Evolutionary conservation across 1,139 yeast genomes (phyloP).

Genomic region (Yueomyces sp.): DNA sequence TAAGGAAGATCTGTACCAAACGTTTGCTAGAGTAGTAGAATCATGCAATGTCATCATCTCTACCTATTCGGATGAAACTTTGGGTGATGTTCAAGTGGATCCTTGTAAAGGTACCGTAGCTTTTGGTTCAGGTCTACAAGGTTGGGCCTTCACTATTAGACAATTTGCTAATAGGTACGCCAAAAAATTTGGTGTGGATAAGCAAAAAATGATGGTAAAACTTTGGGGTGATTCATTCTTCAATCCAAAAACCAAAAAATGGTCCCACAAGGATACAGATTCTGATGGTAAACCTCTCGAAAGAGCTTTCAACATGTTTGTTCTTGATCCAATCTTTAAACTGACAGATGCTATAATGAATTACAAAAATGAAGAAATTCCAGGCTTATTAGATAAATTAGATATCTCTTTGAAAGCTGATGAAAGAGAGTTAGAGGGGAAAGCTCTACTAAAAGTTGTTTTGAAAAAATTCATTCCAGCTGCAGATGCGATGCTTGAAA

Average conservation of each 20-base stretch:
- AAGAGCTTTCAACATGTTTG: constrained; percentile 99
- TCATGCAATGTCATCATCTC: constrained; percentile 97
- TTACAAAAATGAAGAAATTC: constrained; percentile 94
- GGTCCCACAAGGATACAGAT: constrained; percentile 95
- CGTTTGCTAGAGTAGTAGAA: constrained; percentile 97
- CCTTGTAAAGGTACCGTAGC: constrained; percentile 99
- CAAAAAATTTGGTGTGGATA: constrained; percentile 99
- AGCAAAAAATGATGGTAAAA: constrained; percentile 95
- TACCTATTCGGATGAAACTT: constrained; percentile 78
- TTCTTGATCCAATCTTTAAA: constrained; percentile 97
- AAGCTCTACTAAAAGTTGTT: constrained; percentile 94
- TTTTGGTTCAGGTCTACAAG: constrained; percentile 99
- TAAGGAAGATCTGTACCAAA: constrained; percentile 97
- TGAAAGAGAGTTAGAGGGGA: constrained; percentile 96
- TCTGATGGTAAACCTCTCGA: constrained; percentile 92
- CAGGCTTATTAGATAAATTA: constrained; percentile 79
- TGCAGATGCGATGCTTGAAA: constrained; percentile 98
- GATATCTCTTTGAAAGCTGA: constrained; percentile 85
- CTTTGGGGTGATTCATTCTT: constrained; percentile 99
- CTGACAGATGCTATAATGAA: constrained; percentile 91
- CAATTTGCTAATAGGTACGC: constrained; percentile 98
- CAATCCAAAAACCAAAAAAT: constrained; percentile 99
- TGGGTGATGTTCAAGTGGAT: constrained; percentile 97
- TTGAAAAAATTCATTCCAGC: constrained; percentile 99
- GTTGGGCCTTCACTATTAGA: constrained; percentile 99